These are phyloP conservation scores for Monosporascus sp. DNA, from an alignment of 2,329 filamentous ascomycete species.

Conservation along the genomic window DNA sequence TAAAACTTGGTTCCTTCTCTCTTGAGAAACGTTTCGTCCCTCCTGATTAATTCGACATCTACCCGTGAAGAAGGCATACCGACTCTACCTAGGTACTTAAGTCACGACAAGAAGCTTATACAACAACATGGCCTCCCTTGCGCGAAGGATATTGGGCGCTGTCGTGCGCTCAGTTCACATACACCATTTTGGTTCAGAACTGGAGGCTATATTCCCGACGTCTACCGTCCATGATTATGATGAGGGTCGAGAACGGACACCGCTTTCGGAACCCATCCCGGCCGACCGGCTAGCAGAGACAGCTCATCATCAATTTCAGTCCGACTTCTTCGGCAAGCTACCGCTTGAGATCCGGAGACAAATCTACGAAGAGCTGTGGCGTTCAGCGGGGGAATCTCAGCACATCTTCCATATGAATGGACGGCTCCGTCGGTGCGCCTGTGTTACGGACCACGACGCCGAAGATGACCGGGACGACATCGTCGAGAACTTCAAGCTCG, in stretches of 20 bases:
- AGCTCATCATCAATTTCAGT: background rate
- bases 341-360: background rate
- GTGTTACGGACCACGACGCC: background rate
- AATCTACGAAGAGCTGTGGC: background rate
- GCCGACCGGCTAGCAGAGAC: background rate
- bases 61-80: no score
- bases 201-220: background rate
- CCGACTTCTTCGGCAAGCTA: background rate
- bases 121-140: background rate
- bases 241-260: background rate
- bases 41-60: no score
- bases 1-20: no score
- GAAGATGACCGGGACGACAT: background rate
- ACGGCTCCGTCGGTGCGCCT: background rate
- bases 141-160: background rate
- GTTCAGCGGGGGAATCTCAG: background rate
- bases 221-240: background rate
- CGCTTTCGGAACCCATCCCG: background rate
- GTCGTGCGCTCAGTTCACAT: background rate
- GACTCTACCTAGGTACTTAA: no score
- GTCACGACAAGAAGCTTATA: background rate
- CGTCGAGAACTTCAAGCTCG: background rate
- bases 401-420: background rate
- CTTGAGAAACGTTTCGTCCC: no score
- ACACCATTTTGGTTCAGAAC: background rate